These are phyloP conservation scores for Cinchona pubescens DNA, from an alignment of 257 asterid genomes.

Conservation along the genomic window DNA sequence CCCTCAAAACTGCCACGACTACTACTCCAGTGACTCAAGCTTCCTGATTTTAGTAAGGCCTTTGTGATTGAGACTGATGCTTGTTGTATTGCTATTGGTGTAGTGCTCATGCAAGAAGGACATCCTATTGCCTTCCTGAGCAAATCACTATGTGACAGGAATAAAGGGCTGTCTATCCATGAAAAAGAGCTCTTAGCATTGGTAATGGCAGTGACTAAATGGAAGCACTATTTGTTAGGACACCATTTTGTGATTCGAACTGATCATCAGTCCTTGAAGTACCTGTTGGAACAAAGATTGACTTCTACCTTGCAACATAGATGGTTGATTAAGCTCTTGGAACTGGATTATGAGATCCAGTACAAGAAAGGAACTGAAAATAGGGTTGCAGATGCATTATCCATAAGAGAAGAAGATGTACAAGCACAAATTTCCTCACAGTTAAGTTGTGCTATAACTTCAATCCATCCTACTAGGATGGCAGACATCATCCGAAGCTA, in stretches of 20 bases:
- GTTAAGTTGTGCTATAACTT: background rate
- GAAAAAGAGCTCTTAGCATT: background rate
- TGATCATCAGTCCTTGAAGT: background rate
- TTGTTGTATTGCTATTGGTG: background rate
- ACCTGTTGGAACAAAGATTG: background rate
- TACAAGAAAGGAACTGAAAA: background rate
- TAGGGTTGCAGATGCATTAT: background rate
- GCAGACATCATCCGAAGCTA: no score
- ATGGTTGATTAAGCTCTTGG: background rate
- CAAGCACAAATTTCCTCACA: rapidly evolving
- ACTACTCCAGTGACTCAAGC: background rate
- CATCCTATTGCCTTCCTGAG: background rate
- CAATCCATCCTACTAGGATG: background rate
- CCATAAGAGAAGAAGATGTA: background rate
- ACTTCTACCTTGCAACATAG: background rate
- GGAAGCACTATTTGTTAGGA: background rate
- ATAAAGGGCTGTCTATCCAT: no score
- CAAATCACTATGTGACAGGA: no score
- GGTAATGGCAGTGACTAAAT: background rate
- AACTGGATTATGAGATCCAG: background rate
- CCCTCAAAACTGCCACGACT: background rate
- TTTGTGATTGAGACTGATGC: background rate
- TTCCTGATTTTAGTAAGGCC: no score
- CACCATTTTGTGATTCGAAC: background rate
- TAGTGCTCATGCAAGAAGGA: background rate